Conservation (phyloP, 1,139 yeast species). For the Suhomyces taliae region DNA sequence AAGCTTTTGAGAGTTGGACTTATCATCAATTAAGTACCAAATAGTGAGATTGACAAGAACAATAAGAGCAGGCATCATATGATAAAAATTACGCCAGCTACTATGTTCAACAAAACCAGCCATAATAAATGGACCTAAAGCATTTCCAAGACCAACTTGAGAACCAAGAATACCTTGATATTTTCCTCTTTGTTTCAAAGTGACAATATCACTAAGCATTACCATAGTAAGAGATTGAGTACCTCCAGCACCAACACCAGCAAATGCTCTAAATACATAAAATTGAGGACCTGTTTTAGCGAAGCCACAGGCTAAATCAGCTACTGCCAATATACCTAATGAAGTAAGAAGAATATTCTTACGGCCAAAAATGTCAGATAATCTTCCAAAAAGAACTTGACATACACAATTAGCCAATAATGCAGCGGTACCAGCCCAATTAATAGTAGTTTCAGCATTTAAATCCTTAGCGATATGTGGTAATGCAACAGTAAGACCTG, state of each 20-base stretch:
- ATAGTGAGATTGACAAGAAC: conserved; percentile 15
- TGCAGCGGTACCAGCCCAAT: conserved; percentile 55
- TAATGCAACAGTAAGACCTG: conserved; percentile 42
- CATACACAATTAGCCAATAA: conserved; percentile 47
- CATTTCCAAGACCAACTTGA: conserved; percentile 22
- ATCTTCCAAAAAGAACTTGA: conserved; percentile 46
- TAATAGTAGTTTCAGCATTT: conserved; percentile 37
- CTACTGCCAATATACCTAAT: conserved; percentile 16
- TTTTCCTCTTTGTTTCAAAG: conserved; percentile 22
- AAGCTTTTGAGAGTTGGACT: conserved; percentile 14
- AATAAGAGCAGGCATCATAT: conserved; percentile 21
- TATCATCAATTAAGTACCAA: conserved; percentile 15
- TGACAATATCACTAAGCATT: conserved; percentile 23
- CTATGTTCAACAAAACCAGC: conserved; percentile 17
- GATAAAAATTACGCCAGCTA: conserved; percentile 22
- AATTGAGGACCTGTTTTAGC: conserved; percentile 20
- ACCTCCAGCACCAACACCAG: conserved; percentile 24
- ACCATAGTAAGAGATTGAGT: conserved; percentile 22
- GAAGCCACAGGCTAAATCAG: conserved; percentile 22
- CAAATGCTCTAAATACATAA: conserved; percentile 21
- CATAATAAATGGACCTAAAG: conserved; percentile 23
- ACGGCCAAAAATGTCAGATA: conserved; percentile 28
- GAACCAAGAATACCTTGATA: conserved; percentile 25
- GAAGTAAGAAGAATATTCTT: conserved; percentile 18
- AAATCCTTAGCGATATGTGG: conserved; percentile 37